A percentile compares a stretch with the other conserved stretches of the same genome.
Evolutionary conservation across 192 early-diverging fungal genomes (phyloP).

Genomic region (Glomus cerebriforme): DNA sequence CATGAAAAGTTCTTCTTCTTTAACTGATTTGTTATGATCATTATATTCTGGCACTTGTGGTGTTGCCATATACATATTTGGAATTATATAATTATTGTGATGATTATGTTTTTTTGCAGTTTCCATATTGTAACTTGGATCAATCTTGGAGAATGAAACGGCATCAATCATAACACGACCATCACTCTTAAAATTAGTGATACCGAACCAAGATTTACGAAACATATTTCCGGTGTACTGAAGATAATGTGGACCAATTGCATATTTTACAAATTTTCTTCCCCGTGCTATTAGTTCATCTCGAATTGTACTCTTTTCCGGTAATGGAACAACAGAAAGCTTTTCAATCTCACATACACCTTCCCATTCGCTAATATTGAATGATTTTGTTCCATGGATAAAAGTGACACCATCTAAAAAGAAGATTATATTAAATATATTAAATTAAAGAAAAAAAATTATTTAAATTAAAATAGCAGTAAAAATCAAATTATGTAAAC

Average conservation of each 20-base stretch:
- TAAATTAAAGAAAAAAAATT: too few relatives aligned
- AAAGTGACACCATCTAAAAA: too few relatives aligned
- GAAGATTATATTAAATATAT: too few relatives aligned
- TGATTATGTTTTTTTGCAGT: too few relatives aligned
- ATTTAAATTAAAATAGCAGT: too few relatives aligned
- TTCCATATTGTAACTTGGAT: neutral
- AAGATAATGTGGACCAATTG: conserved; percentile 1
- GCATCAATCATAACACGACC: conserved; percentile 9
- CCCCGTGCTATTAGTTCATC: neutral
- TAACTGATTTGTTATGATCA: too few relatives aligned
- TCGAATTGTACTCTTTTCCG: neutral
- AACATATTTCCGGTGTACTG: neutral
- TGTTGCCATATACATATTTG: too few relatives aligned
- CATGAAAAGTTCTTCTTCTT: too few relatives aligned
- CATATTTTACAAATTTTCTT: neutral
- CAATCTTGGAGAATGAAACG: neutral
- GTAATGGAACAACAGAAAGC: neutral
- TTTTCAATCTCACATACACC: neutral
- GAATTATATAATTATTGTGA: too few relatives aligned
- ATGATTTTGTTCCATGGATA: too few relatives aligned
- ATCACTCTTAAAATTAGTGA: neutral
- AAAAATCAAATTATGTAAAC: too few relatives aligned
- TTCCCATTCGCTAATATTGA: neutral
- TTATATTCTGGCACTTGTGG: too few relatives aligned
- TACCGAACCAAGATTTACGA: neutral